Conservation (phyloP, 768 basidiomycete genomes). For the Mycena rebaudengoi region DNA sequence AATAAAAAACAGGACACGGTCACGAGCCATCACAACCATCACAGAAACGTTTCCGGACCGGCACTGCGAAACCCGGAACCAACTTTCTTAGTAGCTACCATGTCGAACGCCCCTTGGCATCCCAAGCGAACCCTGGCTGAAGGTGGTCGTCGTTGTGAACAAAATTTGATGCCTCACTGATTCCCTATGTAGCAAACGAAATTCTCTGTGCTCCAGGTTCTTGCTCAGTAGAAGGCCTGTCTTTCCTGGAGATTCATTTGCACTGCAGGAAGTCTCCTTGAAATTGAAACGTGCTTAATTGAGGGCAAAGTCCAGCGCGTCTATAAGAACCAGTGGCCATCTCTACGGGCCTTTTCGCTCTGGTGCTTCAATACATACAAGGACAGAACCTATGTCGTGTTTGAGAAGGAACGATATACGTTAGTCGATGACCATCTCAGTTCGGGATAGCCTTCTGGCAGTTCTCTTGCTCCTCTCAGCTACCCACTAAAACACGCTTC, state of each 20-base stretch:
- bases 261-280: constrained; percentile 37
- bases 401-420: constrained; percentile 54
- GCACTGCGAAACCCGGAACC: too few relatives aligned
- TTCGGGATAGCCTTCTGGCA: too few relatives aligned
- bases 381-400: constrained; percentile 56
- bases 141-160: constrained; percentile 7
- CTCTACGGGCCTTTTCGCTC: constrained; percentile 59
- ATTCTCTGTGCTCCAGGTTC: constrained; percentile 50
- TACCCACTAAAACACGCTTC: background rate
- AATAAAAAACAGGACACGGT: too few relatives aligned
- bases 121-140: constrained; percentile 29
- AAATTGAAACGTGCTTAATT: constrained; percentile 52
- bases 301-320: constrained; percentile 55
- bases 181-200: constrained; percentile 42
- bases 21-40: too few relatives aligned
- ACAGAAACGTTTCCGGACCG: too few relatives aligned
- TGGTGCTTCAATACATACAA: constrained; percentile 42
- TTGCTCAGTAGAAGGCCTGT: too few relatives aligned
- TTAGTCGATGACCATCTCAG: constrained; percentile 37
- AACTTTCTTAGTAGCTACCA: too few relatives aligned
- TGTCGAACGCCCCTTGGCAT: constrained; percentile 13
- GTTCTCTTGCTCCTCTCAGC: too few relatives aligned
- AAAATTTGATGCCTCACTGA: too few relatives aligned
- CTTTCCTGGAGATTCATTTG: background rate
- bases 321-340: constrained; percentile 62